Conservation (phyloP, 345 rosid genomes). For the Ricinus communis region DNA sequence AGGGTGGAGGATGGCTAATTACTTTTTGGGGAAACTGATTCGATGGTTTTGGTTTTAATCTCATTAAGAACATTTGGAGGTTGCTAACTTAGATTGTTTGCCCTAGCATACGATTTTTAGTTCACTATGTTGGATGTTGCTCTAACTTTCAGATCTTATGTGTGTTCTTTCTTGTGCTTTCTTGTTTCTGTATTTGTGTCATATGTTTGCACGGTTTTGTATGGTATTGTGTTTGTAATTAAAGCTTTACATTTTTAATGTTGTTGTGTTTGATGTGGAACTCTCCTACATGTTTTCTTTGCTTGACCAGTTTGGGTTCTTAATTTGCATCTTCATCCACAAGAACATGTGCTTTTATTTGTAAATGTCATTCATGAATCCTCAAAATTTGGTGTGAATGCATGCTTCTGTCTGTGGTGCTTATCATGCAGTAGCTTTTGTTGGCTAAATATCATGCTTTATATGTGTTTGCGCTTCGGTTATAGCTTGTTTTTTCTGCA, state of each 20-base stretch:
- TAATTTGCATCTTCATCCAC: not conserved
- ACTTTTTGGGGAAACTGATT: not conserved
- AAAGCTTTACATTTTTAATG: not conserved
- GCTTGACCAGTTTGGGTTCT: not conserved
- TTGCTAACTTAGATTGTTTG: not conserved
- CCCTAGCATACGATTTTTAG: not conserved
- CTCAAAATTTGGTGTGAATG: not conserved
- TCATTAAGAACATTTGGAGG: not conserved
- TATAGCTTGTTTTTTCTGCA: not conserved
- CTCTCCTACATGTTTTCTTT: not conserved
- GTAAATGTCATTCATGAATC: not conserved
- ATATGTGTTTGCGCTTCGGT: not conserved
- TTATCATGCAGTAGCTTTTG: not conserved
- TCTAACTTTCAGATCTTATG: constrained; percentile 1
- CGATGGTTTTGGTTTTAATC: not conserved
- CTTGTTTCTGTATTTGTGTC: not conserved
- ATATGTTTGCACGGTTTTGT: not conserved
- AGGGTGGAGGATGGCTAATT: not conserved
- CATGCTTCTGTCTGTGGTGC: not conserved
- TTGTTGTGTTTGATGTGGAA: not conserved
- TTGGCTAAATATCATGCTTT: not conserved
- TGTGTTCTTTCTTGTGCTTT: not conserved
- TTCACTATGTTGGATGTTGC: not conserved
- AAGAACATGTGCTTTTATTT: not conserved
- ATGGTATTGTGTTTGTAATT: not conserved